Evolutionary conservation across 2,329 filamentous ascomycete genomes (phyloP).

Genomic region (Fusarium keratoplasticum): DNA sequence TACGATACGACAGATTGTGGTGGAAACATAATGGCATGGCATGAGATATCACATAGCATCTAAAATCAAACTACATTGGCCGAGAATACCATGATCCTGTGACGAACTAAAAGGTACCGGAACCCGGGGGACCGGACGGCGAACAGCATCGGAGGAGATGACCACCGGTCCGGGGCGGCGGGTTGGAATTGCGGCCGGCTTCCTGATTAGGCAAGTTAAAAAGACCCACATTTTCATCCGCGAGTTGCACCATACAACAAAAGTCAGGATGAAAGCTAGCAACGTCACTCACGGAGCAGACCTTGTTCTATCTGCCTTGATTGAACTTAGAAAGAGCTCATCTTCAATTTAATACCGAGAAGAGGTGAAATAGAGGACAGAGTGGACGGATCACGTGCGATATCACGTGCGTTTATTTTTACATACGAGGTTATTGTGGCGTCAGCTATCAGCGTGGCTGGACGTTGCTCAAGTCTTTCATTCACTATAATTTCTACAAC

Average conservation of each 20-base stretch:
- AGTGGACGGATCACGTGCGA: neutral
- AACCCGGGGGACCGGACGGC: neutral
- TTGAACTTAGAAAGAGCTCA: neutral
- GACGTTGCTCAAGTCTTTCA: neutral
- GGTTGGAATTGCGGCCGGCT: too few relatives aligned
- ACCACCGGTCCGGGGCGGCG: neutral
- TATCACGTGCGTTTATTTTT: slow-evolving; percentile 10
- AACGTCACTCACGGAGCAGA: neutral
- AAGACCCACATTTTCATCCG: neutral
- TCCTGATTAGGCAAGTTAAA: neutral
- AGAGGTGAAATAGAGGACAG: neutral
- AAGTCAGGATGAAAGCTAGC: neutral
- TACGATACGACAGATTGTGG: slow-evolving; percentile 17
- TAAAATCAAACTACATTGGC: slow-evolving; percentile 8
- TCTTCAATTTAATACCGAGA: too few relatives aligned
- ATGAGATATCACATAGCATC: slow-evolving; percentile 20
- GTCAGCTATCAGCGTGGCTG: neutral
- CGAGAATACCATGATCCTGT: neutral
- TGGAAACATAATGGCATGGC: slow-evolving; percentile 23
- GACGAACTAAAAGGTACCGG: neutral
- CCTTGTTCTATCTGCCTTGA: neutral
- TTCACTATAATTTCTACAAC: neutral
- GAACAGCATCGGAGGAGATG: neutral
- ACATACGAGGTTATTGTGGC: neutral
- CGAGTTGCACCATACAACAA: neutral